A percentile compares a stretch with the other conserved stretches of the same genome.
phyloP scores from a whole-genome alignment of 23 red algal species.

The Gracilaria domingensis region DNA sequence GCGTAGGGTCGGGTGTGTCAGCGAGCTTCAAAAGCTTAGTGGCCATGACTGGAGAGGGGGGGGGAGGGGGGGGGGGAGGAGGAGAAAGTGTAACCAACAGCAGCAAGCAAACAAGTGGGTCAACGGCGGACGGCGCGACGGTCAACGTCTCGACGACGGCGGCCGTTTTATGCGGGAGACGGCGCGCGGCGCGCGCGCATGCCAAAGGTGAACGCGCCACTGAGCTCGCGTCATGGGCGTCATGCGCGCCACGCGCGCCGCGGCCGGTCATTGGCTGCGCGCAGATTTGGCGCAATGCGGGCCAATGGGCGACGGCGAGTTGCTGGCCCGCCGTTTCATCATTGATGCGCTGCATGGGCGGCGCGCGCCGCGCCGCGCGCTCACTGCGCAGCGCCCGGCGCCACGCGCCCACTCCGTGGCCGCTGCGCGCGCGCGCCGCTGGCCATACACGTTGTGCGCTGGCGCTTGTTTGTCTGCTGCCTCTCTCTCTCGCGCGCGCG shows the following conservation, averaged over 20 bases:
- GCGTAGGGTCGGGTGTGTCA: neutral
- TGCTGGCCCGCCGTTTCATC: neutral
- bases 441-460: constrained; percentile 12
- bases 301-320: neutral
- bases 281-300: neutral
- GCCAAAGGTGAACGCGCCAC: neutral
- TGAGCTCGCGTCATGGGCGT: constrained; percentile 2
- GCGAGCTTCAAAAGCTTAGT: neutral
- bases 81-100: neutral
- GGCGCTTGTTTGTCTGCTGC: neutral
- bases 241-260: neutral
- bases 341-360: constrained; percentile 1
- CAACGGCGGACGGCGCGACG: neutral
- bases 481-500: neutral
- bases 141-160: neutral
- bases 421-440: neutral
- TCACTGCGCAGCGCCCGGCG: neutral
- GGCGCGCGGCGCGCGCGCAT: neutral
- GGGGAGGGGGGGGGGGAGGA: no score
- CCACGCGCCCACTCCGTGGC: constrained; percentile 12
- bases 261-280: constrained; percentile 7
- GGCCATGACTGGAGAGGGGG: neutral
- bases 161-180: neutral
- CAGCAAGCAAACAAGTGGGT: neutral
- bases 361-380: neutral